Conservation (phyloP, 352 stramenopile species). For the Globisporangium orthogonon region DNA sequence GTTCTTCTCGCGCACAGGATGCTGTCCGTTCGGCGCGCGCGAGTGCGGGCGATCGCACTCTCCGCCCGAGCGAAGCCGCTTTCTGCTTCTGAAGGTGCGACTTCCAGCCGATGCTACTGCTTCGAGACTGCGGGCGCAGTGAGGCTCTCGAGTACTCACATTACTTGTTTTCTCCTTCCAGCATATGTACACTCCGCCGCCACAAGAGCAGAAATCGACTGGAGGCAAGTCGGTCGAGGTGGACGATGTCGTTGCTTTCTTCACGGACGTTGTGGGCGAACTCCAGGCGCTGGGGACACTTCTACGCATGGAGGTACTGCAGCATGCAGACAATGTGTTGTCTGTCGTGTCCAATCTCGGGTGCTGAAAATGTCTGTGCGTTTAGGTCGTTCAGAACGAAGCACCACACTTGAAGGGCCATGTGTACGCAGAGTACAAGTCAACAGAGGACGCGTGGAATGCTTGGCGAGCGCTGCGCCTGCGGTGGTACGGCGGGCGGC, state of each 20-base stretch:
- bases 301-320: conserved; percentile 14
- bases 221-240: background rate
- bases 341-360: background rate
- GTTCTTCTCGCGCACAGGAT: conserved; percentile 18
- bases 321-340: no score
- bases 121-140: no score
- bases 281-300: conserved; percentile 10
- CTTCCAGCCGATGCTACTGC: background rate
- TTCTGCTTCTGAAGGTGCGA: conserved; percentile 17
- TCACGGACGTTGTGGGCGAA: conserved; percentile 8
- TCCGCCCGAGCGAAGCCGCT: conserved; percentile 6
- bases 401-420: conserved; percentile 18
- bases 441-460: conserved; percentile 6
- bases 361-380: background rate
- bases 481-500: conserved; percentile 15
- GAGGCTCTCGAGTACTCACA: no score
- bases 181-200: background rate
- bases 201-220: background rate
- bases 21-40: conserved; percentile 14
- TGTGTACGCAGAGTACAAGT: conserved; percentile 22
- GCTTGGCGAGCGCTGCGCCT: conserved; percentile 13
- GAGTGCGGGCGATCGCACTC: conserved; percentile 11
- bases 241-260: conserved; percentile 6
- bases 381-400: conserved; percentile 21
- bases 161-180: background rate